Evolutionary conservation across 129 eudicot species (phyloP).

Genomic region (Solidago caesia): DNA sequence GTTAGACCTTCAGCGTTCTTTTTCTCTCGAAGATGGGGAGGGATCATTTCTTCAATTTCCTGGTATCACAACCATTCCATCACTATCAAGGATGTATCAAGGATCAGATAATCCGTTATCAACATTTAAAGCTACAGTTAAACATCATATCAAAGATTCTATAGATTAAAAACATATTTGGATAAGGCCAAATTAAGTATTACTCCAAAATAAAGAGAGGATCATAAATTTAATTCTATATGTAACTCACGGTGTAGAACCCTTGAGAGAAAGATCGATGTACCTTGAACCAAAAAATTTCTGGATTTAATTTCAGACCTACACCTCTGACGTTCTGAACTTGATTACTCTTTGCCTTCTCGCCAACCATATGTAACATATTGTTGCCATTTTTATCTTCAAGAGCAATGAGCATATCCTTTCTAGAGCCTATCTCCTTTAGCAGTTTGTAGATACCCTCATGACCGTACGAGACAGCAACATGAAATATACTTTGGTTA

Average conservation of each 20-base stretch:
- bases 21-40: not conserved
- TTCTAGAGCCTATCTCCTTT: constrained; percentile 6
- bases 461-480: constrained; percentile 20
- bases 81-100: not conserved
- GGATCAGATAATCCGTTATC: too few species aligned
- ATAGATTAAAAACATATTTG: too few species aligned
- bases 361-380: constrained; percentile 16
- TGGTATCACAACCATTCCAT: too few species aligned
- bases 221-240: too few species aligned
- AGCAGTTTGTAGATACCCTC: constrained; percentile 16
- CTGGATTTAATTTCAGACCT: constrained; percentile 29
- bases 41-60: not conserved
- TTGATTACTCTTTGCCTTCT: constrained; percentile 10
- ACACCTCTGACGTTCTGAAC: constrained; percentile 24
- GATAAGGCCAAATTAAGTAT: too few species aligned
- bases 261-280: too few species aligned
- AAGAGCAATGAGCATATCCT: not conserved
- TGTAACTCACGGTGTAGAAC: too few species aligned
- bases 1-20: not conserved
- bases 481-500: constrained; percentile 29
- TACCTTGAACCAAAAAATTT: constrained; percentile 40
- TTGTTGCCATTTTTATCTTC: constrained; percentile 5
- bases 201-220: too few species aligned
- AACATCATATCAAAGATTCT: too few species aligned
- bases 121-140: too few species aligned